phyloP scores from a whole-genome alignment of 129 eudicot species.

The Cynara cardunculus region DNA sequence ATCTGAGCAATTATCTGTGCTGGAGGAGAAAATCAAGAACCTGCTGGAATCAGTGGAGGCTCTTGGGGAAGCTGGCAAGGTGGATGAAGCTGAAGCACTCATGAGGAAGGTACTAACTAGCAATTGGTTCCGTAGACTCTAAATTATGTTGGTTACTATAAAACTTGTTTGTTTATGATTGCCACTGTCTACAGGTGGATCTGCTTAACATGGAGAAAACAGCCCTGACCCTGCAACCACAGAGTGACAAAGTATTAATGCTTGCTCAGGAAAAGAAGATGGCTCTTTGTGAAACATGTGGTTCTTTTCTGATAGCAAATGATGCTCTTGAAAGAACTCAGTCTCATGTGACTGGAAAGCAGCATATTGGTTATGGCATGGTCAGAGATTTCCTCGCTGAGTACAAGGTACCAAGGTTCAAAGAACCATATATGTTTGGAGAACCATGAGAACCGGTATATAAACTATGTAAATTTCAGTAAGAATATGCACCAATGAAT shows the following conservation, averaged over 20 bases:
- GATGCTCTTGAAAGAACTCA: slow-evolving; percentile 97
- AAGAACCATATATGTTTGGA: not conserved
- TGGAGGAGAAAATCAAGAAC: slow-evolving; percentile 92
- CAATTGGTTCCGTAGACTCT: slow-evolving; percentile 1
- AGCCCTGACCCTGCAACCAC: slow-evolving; percentile 66
- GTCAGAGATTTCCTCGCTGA: slow-evolving; percentile 79
- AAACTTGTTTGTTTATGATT: not conserved
- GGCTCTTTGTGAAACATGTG: slow-evolving; percentile 97
- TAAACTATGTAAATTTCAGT: no score
- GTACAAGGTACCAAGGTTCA: slow-evolving; percentile 47
- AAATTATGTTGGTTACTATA: not conserved
- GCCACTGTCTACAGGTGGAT: slow-evolving; percentile 61
- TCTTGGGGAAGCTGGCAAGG: slow-evolving; percentile 98
- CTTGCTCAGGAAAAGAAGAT: slow-evolving; percentile 92
- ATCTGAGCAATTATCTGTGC: slow-evolving; percentile 78
- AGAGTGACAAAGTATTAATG: slow-evolving; percentile 62
- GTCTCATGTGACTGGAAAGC: slow-evolving; percentile 96
- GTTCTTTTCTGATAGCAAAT: slow-evolving; percentile 88
- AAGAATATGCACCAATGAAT: no score
- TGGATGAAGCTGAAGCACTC: slow-evolving; percentile 99
- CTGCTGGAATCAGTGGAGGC: slow-evolving; percentile 93
- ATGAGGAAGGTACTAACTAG: slow-evolving; percentile 75
- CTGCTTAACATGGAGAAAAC: slow-evolving; percentile 82
- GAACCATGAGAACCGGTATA: no score
- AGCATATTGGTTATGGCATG: slow-evolving; percentile 91